A percentile compares a stretch with the other conserved stretches of the same genome.
phyloP scores from a whole-genome alignment of 1,284 basidiomycete species.

The Testicularia cyperi region DNA sequence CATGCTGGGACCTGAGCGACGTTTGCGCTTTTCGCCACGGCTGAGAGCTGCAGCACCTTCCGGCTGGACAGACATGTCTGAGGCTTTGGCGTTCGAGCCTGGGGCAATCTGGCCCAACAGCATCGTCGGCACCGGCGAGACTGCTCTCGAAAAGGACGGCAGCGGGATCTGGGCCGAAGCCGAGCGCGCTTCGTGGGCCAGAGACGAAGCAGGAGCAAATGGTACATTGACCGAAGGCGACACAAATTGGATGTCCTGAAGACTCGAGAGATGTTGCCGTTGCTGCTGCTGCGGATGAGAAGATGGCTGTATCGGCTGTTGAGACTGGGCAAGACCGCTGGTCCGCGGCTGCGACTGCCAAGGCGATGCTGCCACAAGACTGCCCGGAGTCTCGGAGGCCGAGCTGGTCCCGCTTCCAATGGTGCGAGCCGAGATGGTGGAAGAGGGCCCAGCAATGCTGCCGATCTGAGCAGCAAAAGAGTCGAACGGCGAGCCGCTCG shows the following conservation, averaged over 20 bases:
- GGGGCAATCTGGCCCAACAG: conserved; percentile 1
- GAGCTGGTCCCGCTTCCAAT: conserved; percentile 7
- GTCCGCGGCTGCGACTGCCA: conserved; percentile 14
- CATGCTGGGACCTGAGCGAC: conserved; percentile 3
- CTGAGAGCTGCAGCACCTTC: too few species aligned
- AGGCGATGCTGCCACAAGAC: conserved; percentile 19
- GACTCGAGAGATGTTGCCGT: not conserved
- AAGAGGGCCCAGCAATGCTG: conserved; percentile 8
- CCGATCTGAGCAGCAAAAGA: conserved; percentile 15
- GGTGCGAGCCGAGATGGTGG: conserved; percentile 1
- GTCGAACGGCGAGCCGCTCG: conserved; percentile 20
- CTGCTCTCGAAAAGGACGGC: conserved; percentile 24
- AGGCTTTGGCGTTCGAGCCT: not conserved
- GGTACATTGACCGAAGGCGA: too few species aligned
- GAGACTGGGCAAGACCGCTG: conserved; percentile 5
- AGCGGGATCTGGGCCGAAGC: conserved; percentile 21
- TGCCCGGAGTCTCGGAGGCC: conserved; percentile 17
- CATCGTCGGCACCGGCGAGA: conserved; percentile 10
- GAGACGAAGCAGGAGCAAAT: too few species aligned
- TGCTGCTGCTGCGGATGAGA: conserved; percentile 1
- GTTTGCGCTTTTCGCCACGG: conserved; percentile 1
- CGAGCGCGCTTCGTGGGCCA: too few species aligned
- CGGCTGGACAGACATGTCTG: too few species aligned
- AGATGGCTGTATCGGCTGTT: conserved; percentile 1
- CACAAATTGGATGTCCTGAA: too few species aligned